Percentiles rank a stretch among this genome's conserved stretches.
These are phyloP conservation scores for Sistotremastrum niveocremeum DNA, from an alignment of 768 basidiomycete genomes.

Conservation along the genomic window DNA sequence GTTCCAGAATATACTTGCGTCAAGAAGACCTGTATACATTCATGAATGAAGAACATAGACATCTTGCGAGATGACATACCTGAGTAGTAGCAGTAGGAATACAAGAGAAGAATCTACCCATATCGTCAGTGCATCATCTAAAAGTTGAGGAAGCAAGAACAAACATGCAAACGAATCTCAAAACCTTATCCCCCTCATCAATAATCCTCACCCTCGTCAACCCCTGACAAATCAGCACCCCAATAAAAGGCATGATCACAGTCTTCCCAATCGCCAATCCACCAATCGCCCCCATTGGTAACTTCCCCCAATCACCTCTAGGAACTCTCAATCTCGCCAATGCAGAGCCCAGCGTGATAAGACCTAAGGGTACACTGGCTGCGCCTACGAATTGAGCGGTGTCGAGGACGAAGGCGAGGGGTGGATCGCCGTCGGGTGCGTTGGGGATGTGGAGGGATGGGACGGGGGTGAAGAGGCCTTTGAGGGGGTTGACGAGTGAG, in stretches of 20 bases:
- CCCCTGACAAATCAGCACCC: slow-evolving; percentile 40
- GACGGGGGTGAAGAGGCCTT: slow-evolving; percentile 44
- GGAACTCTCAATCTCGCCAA: slow-evolving; percentile 47
- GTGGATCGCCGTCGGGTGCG: slow-evolving; percentile 56
- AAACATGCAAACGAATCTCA: slow-evolving; percentile 58
- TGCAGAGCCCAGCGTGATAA: slow-evolving; percentile 49
- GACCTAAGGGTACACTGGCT: slow-evolving; percentile 49
- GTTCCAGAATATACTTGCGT: slow-evolving; percentile 57
- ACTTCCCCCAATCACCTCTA: slow-evolving; percentile 26
- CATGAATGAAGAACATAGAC: not conserved
- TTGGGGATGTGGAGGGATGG: slow-evolving; percentile 28
- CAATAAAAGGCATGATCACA: slow-evolving; percentile 45
- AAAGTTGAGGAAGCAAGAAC: slow-evolving; percentile 13
- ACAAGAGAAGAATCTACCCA: slow-evolving; percentile 40
- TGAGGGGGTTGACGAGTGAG: slow-evolving; percentile 41
- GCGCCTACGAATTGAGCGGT: slow-evolving; percentile 44
- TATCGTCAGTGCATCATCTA: not conserved
- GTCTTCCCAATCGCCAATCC: slow-evolving; percentile 41
- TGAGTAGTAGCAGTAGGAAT: slow-evolving; percentile 49
- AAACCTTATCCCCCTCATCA: slow-evolving; percentile 36
- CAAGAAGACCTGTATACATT: slow-evolving; percentile 33
- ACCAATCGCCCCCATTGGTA: slow-evolving; percentile 40
- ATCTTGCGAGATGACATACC: slow-evolving; percentile 17
- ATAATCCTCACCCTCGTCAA: slow-evolving; percentile 37
- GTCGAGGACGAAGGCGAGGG: slow-evolving; percentile 47